Evolutionary conservation across 2,329 filamentous ascomycete species (phyloP).

Genomic region (Cladosporium sp.): DNA sequence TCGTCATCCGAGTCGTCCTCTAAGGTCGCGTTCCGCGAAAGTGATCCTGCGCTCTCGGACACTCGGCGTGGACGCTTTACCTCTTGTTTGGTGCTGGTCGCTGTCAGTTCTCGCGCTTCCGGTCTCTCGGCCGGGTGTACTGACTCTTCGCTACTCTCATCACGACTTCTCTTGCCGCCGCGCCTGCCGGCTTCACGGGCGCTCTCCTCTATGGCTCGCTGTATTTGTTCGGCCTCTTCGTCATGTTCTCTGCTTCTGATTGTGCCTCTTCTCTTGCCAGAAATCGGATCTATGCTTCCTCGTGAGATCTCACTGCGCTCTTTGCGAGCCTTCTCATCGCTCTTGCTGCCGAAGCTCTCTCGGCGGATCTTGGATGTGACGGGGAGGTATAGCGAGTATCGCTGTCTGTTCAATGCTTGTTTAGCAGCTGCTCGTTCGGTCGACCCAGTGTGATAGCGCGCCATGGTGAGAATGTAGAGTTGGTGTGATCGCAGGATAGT

Average conservation of each 20-base stretch:
- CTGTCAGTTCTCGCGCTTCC: constrained; percentile 49
- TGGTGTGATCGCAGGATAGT: neutral
- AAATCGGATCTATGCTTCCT: constrained; percentile 51
- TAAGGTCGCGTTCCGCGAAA: constrained; percentile 41
- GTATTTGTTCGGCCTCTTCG: constrained; percentile 86
- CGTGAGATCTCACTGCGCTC: constrained; percentile 52
- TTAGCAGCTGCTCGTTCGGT: constrained; percentile 26
- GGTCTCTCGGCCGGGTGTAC: constrained; percentile 75
- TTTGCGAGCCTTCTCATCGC: constrained; percentile 53
- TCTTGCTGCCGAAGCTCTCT: constrained; percentile 58
- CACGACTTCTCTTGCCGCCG: constrained; percentile 76
- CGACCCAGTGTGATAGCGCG: constrained; percentile 24
- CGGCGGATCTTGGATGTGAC: constrained; percentile 52
- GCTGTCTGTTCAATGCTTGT: constrained; percentile 45
- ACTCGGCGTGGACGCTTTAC: constrained; percentile 79
- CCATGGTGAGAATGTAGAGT: constrained; percentile 15
- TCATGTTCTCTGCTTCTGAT: constrained; percentile 98
- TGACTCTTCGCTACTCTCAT: constrained; percentile 93
- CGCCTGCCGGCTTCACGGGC: constrained; percentile 68
- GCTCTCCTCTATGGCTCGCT: constrained; percentile 90
- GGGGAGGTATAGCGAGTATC: constrained; percentile 61
- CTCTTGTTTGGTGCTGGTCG: constrained; percentile 60
- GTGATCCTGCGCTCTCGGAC: constrained; percentile 61
- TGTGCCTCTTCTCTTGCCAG: constrained; percentile 82
- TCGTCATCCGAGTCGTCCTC: constrained; percentile 72